Conservation (phyloP, 2,329 filamentous ascomycete genomes). For the Arthrobotrys sinensis region DNA sequence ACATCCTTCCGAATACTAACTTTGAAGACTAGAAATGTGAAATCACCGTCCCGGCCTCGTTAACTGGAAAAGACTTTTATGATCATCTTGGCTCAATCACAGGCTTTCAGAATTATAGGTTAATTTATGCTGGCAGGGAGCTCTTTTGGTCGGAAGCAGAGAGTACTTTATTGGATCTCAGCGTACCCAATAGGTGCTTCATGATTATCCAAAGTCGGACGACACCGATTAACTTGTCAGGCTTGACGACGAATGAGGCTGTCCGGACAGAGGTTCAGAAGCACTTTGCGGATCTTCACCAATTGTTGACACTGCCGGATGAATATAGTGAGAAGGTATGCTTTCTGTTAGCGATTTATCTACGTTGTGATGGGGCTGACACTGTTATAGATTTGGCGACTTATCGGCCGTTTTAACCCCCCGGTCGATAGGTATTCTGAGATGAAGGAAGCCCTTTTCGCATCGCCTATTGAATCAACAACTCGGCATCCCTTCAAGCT, state of each 20-base stretch:
- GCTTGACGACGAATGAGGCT: constrained; percentile 63
- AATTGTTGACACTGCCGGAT: constrained; percentile 80
- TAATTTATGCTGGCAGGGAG: constrained; percentile 63
- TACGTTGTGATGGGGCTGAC: not conserved
- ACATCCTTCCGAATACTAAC: constrained; percentile 15
- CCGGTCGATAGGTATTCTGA: constrained; percentile 50
- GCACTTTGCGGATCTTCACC: constrained; percentile 88
- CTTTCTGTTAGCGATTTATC: not conserved
- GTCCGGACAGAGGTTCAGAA: constrained; percentile 85
- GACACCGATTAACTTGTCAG: constrained; percentile 36
- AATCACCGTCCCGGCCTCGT: constrained; percentile 46
- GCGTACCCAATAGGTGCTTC: constrained; percentile 60
- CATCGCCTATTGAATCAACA: constrained; percentile 30
- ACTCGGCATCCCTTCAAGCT: constrained; percentile 54
- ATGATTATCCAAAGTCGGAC: constrained; percentile 58
- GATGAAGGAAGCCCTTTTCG: constrained; percentile 44
- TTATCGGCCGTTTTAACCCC: constrained; percentile 50
- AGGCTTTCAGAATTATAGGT: constrained; percentile 60
- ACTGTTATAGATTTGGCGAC: constrained; percentile 43
- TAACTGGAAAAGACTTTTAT: constrained; percentile 50
- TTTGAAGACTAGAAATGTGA: constrained; percentile 47
- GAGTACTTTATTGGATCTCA: constrained; percentile 62
- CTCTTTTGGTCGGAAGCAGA: constrained; percentile 61
- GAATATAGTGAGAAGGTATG: constrained; percentile 57
- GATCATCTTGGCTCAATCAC: constrained; percentile 38